Base-by-base conservation (phyloP, 2,329 filamentous ascomycete species). In the Penicillium sp. region DNA sequence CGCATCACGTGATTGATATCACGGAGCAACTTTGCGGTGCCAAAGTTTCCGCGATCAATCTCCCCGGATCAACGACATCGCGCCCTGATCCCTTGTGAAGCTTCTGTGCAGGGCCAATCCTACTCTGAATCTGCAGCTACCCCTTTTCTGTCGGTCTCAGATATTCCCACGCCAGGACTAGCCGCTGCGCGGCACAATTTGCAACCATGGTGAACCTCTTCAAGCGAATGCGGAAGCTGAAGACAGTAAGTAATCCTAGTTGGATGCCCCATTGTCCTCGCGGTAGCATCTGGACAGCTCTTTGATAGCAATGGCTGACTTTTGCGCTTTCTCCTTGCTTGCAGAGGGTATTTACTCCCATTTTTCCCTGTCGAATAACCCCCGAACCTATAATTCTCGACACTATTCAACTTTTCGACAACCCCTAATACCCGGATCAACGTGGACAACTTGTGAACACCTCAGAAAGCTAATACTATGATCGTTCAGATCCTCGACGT, bases 221-320 rank as follows among this genome's bases (percentile, higher is more conserved):
- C 48, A 80, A 81, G 69, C 83, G 87, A 57, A 81, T 88, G 78
- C 81, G 83, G 64, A 81, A 80, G 68, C 72, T 94, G 63, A 81
- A 80, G 65, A 74, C 78, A 67, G 86, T 88, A 75, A 66, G 81
- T 75, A 32, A 26, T 30, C 16, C 32, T 29, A 19, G 27, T 31
- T 27, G 54, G 59, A 51, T 21, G 18, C 15, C n/a, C n/a, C n/a
- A n/a, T n/a, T n/a, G n/a, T n/a, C n/a, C n/a, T n/a, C n/a, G n/a
- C n/a, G n/a, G n/a, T n/a, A n/a, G n/a, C n/a, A n/a, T n/a, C n/a
- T n/a, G n/a, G n/a, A n/a, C n/a, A n/a, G n/a, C n/a, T n/a, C n/a
- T n/a, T n/a, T n/a, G n/a, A n/a, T n/a, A n/a, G n/a, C n/a, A n/a
- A n/a, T n/a, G n/a, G n/a, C n/a, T n/a, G n/a, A n/a, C n/a, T n/a